Conservation (phyloP, 164 flowering plant species). For the Tetracentron sinense region DNA sequence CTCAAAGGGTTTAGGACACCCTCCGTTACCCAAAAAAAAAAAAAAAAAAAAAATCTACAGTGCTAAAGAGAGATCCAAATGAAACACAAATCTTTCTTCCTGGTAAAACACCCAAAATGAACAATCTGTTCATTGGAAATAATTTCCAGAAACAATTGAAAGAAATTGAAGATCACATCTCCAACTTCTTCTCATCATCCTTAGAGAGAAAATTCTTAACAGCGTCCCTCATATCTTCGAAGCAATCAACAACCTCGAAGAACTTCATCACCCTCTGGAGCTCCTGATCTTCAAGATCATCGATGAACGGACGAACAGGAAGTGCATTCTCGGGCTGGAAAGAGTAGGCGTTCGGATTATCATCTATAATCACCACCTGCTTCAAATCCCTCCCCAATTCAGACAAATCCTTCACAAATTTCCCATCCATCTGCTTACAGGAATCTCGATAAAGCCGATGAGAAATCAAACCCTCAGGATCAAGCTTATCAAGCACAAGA, state of each 20-base stretch:
- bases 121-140: too few species aligned
- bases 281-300: conserved; percentile 61
- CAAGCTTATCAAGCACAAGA: conserved; percentile 60
- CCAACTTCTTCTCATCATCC: too few species aligned
- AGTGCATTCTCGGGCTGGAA: conserved; percentile 75
- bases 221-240: conserved; percentile 71
- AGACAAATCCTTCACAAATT: conserved; percentile 71
- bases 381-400: conserved; percentile 66
- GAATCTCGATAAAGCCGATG: conserved; percentile 77
- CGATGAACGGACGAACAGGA: conserved; percentile 52
- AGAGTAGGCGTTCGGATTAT: conserved; percentile 61
- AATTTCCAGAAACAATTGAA: too few species aligned
- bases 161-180: too few species aligned
- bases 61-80: too few species aligned
- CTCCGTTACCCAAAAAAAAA: too few species aligned
- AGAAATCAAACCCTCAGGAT: conserved; percentile 41
- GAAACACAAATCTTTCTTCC: too few species aligned
- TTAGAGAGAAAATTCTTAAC: conserved; percentile 30
- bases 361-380: conserved; percentile 70
- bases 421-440: conserved; percentile 59
- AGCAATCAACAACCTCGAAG: conserved; percentile 33
- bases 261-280: conserved; percentile 44
- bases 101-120: too few species aligned
- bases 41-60: too few species aligned
- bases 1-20: too few species aligned